These are phyloP conservation scores for Zygosaccharomyces bisporus DNA, from an alignment of 805 yeast species.

Conservation along the genomic window DNA sequence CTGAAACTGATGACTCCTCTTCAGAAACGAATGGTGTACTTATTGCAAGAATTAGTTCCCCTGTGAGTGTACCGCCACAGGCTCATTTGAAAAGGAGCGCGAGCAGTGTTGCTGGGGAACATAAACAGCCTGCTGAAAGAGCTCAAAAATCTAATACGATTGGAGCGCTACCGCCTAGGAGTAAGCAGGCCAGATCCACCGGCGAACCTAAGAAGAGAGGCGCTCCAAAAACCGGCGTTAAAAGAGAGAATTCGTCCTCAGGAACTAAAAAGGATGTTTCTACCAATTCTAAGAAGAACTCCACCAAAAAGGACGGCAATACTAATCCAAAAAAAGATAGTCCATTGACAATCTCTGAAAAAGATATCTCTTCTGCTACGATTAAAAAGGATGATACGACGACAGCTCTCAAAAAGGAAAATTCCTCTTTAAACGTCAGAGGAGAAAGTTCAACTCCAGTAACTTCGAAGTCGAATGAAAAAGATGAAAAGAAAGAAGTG, in stretches of 20 bases:
- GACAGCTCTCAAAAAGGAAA: slow-evolving; percentile 6
- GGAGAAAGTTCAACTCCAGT: background rate
- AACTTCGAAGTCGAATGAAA: slow-evolving; percentile 1
- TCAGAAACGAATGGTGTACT: slow-evolving; percentile 15
- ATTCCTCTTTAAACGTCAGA: background rate
- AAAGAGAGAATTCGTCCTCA: slow-evolving; percentile 7
- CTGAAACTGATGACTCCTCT: slow-evolving; percentile 8
- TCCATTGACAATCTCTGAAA: background rate
- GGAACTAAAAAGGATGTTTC: slow-evolving; percentile 1
- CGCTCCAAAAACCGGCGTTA: slow-evolving; percentile 2
- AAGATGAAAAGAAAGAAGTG: slow-evolving; percentile 14
- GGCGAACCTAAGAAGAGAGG: slow-evolving; percentile 7
- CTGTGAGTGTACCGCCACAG: slow-evolving; percentile 19
- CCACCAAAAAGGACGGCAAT: background rate
- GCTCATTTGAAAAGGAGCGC: slow-evolving; percentile 6
- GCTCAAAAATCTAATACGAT: slow-evolving; percentile 11
- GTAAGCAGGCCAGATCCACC: slow-evolving; percentile 4
- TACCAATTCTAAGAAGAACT: background rate
- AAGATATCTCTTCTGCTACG: background rate
- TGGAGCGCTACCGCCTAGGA: slow-evolving; percentile 9
- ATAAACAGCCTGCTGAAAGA: slow-evolving; percentile 8
- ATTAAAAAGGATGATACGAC: background rate
- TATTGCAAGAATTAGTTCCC: slow-evolving; percentile 26
- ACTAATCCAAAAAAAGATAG: slow-evolving; percentile 1
- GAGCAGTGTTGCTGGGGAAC: slow-evolving; percentile 7